phyloP scores from a whole-genome alignment of 345 rosid species.

The Cochlearia excelsa region DNA sequence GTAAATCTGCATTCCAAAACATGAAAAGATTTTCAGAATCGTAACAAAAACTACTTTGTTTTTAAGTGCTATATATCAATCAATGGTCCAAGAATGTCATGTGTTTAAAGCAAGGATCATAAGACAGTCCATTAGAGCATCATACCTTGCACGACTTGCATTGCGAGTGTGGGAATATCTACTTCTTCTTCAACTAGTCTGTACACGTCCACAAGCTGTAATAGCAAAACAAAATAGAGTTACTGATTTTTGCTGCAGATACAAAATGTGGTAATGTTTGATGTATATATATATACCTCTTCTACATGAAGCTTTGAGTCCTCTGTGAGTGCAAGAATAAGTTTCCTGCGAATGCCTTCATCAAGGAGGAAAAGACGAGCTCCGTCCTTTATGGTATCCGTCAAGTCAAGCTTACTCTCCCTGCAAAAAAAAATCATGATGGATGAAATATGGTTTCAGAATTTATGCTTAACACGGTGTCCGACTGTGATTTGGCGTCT shows the following conservation, averaged over 20 bases:
- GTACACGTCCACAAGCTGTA: conserved; percentile 86
- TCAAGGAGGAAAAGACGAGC: conserved; percentile 84
- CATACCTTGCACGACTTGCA: conserved; percentile 71
- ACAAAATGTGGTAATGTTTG: conserved; percentile 1
- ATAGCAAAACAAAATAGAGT: conserved; percentile 19
- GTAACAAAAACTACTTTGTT: background rate
- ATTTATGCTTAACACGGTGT: background rate
- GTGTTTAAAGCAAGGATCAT: conserved; percentile 2
- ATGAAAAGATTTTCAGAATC: conserved; percentile 12
- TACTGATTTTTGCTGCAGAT: conserved; percentile 10
- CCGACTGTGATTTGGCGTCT: background rate
- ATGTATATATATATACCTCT: conserved; percentile 48
- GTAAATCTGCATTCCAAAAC: conserved; percentile 55
- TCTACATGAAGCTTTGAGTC: conserved; percentile 91
- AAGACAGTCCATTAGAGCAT: background rate
- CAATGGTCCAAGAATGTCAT: background rate
- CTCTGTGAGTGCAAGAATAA: conserved; percentile 86
- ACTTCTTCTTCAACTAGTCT: conserved; percentile 77
- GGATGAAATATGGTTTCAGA: conserved; percentile 6
- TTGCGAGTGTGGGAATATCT: conserved; percentile 68
- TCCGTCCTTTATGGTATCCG: conserved; percentile 90
- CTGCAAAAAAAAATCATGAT: conserved; percentile 25
- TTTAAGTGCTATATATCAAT: background rate
- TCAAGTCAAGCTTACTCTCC: conserved; percentile 69
- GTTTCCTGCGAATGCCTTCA: conserved; percentile 86